Percentiles rank a stretch among this genome's conserved stretches.
These are phyloP conservation scores for Colletotrichum tofieldiae DNA, from an alignment of 2,329 filamentous ascomycete genomes.

Conservation along the genomic window DNA sequence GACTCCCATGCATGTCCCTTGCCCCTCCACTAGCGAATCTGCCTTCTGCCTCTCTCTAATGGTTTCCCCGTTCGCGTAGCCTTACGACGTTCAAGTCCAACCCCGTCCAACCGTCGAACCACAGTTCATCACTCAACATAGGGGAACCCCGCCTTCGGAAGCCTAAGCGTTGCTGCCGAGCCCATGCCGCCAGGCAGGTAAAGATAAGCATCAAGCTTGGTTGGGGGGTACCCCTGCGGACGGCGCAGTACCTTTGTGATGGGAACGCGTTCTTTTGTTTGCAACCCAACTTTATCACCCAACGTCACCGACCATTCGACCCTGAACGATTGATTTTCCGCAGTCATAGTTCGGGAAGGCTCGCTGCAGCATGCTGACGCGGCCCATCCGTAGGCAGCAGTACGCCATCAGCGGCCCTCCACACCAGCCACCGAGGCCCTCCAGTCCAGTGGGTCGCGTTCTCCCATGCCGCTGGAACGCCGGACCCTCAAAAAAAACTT, in stretches of 20 bases:
- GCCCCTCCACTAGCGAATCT: conserved; percentile 17
- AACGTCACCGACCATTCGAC: conserved; percentile 16
- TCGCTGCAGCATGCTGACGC: conserved; percentile 35
- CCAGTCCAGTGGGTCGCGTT: conserved; percentile 19
- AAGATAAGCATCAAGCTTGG: conserved; percentile 40
- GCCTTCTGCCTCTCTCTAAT: background rate
- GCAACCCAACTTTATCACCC: background rate
- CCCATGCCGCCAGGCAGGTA: conserved; percentile 17
- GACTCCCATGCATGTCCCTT: conserved; percentile 12
- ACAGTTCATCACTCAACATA: conserved; percentile 24
- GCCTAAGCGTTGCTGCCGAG: conserved; percentile 31
- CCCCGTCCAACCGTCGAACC: conserved; percentile 21
- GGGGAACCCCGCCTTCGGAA: conserved; percentile 19
- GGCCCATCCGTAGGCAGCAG: conserved; percentile 37
- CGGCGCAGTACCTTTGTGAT: conserved; percentile 18
- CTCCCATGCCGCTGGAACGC: conserved; percentile 36
- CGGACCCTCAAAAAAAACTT: conserved; percentile 22
- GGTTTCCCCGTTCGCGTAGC: conserved; percentile 33
- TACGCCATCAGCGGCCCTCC: conserved; percentile 20
- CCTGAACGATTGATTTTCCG: background rate
- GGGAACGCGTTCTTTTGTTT: conserved; percentile 16
- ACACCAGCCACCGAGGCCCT: conserved; percentile 15
- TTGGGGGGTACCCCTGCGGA: conserved; percentile 17
- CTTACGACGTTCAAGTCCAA: conserved; percentile 30
- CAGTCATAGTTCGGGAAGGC: conserved; percentile 26